Base-by-base conservation (phyloP, 768 basidiomycete species). In the Gymnopilus junonius region DNA sequence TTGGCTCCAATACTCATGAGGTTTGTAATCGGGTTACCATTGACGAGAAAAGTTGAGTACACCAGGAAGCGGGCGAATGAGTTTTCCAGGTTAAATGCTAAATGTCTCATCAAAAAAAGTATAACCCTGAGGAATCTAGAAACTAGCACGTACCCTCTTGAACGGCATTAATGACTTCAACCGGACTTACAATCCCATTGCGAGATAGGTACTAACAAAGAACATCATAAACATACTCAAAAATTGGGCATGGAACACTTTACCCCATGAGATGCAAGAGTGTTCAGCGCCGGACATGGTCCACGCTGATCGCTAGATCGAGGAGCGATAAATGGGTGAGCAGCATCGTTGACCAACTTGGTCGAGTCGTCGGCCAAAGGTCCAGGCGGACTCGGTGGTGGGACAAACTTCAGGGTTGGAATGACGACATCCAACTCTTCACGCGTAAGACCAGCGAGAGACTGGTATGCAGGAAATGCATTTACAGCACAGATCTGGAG, bases 1-100 rank as follows among this genome's bases (percentile, higher is more conserved):
- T 70, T 71, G 12, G 60, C 65, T 21, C 72, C 70, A 35, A 71
- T 71, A 55, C 69, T 73, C 8, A 71, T 61, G 4, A 64, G 56
- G 43, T 70, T 61, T 2, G 70, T 71, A 27, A 71, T 51, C 5
- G 67, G 55, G 40, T 71, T 71, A 8, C 70, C 72, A 40, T 71
- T 70, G 3, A 70, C 67, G 15, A 71, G 65, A 35, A 66, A 62
- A 0, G 70, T 68, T 0, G 63, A n/a, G 20, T 32, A 55, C 3
- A 55, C 53, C 4, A 55, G 34, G 53, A 55, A 55, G 37, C 53
- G 53, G 11, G 53, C 53, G 31, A 55, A 55, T 5, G 53, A 21
- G 11, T 55, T 55, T n/a, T 55, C 53, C 29, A 55, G 20, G 34
- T 55, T 55, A n/a, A 55, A 25, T 4, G 31, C 53, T 55, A 37